phyloP scores from a whole-genome alignment of 1,139 yeast species.

The Scheffersomyces segobiensis region DNA sequence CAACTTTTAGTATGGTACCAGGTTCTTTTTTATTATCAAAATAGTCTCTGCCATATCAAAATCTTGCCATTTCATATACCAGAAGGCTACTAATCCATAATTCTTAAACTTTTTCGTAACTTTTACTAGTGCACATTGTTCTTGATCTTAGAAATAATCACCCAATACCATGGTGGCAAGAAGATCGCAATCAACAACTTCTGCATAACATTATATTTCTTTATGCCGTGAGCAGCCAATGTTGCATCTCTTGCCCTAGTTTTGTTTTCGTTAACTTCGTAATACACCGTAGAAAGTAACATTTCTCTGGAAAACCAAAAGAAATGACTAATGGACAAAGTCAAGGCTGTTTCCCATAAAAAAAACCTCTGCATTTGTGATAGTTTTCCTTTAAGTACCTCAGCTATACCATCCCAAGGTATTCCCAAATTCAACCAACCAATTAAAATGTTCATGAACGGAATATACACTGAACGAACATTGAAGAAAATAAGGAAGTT shows the following conservation, averaged over 20 bases:
- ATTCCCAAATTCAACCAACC: constrained; percentile 4
- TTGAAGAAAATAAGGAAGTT: constrained; percentile 28
- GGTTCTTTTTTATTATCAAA: too few species aligned
- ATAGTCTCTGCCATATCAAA: neutral
- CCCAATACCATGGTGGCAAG: constrained; percentile 45
- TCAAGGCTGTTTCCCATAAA: constrained; percentile 21
- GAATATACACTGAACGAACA: constrained; percentile 26
- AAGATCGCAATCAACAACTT: constrained; percentile 16
- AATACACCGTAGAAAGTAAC: constrained; percentile 19
- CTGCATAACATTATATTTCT: constrained; percentile 12
- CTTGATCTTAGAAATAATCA: constrained; percentile 13
- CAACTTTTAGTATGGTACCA: neutral
- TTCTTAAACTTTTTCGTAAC: neutral
- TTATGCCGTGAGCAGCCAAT: constrained; percentile 12
- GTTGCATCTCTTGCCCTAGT: constrained; percentile 13
- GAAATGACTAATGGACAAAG: constrained; percentile 30
- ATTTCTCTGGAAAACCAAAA: constrained; percentile 41
- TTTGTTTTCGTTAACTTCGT: constrained; percentile 18
- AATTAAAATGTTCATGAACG: constrained; percentile 23
- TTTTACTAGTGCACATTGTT: neutral
- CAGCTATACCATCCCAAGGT: neutral
- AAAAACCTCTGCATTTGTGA: neutral
- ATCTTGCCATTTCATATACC: neutral
- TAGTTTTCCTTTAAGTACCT: neutral
- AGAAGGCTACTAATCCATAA: neutral